A percentile compares a stretch with the other conserved stretches of the same genome.
phyloP scores from a whole-genome alignment of 495 filamentous ascomycete species.

The Talaromyces borbonicus region DNA sequence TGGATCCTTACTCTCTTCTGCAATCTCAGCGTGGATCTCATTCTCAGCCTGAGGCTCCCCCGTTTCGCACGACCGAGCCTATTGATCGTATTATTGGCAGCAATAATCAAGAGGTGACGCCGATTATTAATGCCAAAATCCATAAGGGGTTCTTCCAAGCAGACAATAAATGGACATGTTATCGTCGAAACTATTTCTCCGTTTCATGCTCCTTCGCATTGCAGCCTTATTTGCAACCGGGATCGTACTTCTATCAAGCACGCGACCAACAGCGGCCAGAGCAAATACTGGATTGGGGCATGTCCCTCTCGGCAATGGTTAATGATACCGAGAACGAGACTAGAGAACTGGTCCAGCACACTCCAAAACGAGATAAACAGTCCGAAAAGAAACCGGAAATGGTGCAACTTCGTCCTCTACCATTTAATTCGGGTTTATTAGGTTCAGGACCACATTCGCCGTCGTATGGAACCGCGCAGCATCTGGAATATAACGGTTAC shows the following conservation, averaged over 20 bases:
- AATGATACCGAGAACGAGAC: conserved; percentile 66
- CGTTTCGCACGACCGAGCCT: conserved; percentile 46
- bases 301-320: conserved; percentile 79
- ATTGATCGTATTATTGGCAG: conserved; percentile 49
- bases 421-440: conserved; percentile 22
- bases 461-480: background rate
- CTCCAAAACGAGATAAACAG: conserved; percentile 89
- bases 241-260: conserved; percentile 35
- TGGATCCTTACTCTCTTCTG: conserved; percentile 25
- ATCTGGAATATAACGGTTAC: conserved; percentile 14
- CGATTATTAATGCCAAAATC: conserved; percentile 75
- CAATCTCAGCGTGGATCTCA: conserved; percentile 22
- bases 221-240: conserved; percentile 33
- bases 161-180: conserved; percentile 91
- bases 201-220: conserved; percentile 75
- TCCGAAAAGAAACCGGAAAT: conserved; percentile 70
- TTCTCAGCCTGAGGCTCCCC: conserved; percentile 34
- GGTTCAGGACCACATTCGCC: background rate
- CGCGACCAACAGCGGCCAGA: conserved; percentile 45
- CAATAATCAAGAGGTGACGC: conserved; percentile 51
- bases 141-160: conserved; percentile 87
- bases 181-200: conserved; percentile 89
- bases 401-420: conserved; percentile 57
- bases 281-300: conserved; percentile 57
- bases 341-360: conserved; percentile 88